Base-by-base conservation (phyloP, 2,329 filamentous ascomycete genomes). In the Paracoccidioides lutzii region DNA sequence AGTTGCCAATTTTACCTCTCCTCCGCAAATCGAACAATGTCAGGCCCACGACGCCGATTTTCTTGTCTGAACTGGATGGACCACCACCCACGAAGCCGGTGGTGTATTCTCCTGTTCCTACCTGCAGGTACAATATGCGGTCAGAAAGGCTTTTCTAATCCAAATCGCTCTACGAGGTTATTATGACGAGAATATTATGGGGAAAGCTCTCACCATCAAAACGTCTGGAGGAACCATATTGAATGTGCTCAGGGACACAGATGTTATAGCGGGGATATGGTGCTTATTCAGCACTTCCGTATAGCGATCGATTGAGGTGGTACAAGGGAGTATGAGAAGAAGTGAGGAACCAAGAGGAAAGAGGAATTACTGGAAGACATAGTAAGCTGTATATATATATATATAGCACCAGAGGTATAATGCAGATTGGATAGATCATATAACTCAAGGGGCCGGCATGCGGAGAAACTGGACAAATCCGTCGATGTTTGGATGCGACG, bases 81-180 rank as follows among this genome's bases (percentile, higher is more conserved):
- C 85, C 86, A 58, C 83, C 84, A 57, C 88, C 89, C 56, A 95
- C 90, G 64, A 93, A 96, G 57, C 90, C 90, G 45, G 91, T 96
- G 65, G 91, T 96, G 78, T 96, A 96, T 79, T 96, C 90, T 66
- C 90, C 91, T 9, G 90, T 95, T 61, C 90, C 90, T 57, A 95
- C 81, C 86, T 84, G 58, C 33, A 46, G 44, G 46, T 35, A 54
- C 40, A 5, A 30, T 51, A 40, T 40, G 44, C 10, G 33, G 46
- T 50, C 15, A 50, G 33, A 28, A 28, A 38, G 38, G 52, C 53
- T 60, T 54, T 61, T 32, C 30, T 49, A n/a, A 22, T 32, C 38
- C 12, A 37, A 22, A 52, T 41, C 7, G 5, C 5, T n/a, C 46
- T 51, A 42, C 8, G 45, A n/a, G 3, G n/a, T 30, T 22, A 2